phyloP scores from a whole-genome alignment of 1,284 basidiomycete species.

The Ustilago crameri region DNA sequence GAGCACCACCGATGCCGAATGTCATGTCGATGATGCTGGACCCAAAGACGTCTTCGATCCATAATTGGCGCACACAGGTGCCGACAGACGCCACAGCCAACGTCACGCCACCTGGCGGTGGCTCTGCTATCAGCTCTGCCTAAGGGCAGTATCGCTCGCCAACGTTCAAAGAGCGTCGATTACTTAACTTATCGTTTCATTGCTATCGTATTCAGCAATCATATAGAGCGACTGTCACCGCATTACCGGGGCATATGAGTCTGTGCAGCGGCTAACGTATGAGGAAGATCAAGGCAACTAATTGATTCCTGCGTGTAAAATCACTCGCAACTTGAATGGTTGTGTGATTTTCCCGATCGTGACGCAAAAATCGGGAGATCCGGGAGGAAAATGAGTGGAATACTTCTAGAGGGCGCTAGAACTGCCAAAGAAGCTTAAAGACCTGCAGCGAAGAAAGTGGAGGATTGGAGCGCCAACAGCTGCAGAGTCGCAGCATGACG shows the following conservation, averaged over 20 bases:
- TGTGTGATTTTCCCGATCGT: no score
- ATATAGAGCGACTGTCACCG: not conserved
- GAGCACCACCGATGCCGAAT: constrained; percentile 17
- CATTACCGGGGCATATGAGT: no score
- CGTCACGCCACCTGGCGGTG: constrained; percentile 29
- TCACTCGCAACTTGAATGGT: no score
- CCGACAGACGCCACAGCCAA: constrained; percentile 41
- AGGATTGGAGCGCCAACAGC: constrained; percentile 8
- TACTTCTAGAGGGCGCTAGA: no score
- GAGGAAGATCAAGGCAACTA: no score
- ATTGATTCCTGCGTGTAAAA: no score
- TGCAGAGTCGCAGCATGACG: constrained; percentile 15
- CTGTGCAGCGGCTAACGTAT: no score
- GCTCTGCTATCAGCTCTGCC: constrained; percentile 35
- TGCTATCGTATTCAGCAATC: not conserved
- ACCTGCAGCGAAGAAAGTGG: constrained; percentile 22
- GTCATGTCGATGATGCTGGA: constrained; percentile 46
- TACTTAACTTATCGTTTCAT: constrained; percentile 2
- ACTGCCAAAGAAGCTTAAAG: not conserved
- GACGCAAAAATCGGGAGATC: no score
- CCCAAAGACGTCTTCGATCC: constrained; percentile 48
- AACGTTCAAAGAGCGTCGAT: not conserved
- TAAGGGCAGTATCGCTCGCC: not conserved
- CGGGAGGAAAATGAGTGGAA: no score
- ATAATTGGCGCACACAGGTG: constrained; percentile 53